Conservation (phyloP, 192 early-diverging fungal species). For the Glomus cerebriforme region DNA sequence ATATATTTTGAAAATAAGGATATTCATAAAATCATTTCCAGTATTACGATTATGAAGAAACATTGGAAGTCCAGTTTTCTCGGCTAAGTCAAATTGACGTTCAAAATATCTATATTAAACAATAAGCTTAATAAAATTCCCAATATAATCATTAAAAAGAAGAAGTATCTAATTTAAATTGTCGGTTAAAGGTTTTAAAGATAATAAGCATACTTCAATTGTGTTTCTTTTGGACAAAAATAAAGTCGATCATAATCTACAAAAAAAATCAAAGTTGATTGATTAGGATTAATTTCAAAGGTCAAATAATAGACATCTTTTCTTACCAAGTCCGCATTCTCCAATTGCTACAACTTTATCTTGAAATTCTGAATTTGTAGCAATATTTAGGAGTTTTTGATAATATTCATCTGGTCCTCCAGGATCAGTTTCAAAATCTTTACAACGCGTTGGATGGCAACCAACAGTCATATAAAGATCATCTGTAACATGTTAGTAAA, state of each 20-base stretch:
- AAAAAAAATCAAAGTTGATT: not conserved
- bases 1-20: conserved; percentile 37
- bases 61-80: conserved; percentile 78
- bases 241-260: conserved; percentile 90
- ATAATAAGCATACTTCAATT: conserved; percentile 50
- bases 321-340: conserved; percentile 81
- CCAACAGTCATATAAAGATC: conserved; percentile 76
- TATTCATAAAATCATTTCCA: conserved; percentile 69
- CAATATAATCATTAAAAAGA: no score
- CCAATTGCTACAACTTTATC: conserved; percentile 86
- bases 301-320: not conserved
- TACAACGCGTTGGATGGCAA: conserved; percentile 82
- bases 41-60: conserved; percentile 93
- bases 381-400: conserved; percentile 48
- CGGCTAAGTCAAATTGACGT: conserved; percentile 78
- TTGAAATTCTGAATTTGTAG: conserved; percentile 39
- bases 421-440: conserved; percentile 62
- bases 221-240: conserved; percentile 76
- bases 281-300: not conserved
- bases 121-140: not conserved
- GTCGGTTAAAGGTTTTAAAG: not conserved
- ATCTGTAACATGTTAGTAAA: conserved; percentile 27
- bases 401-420: conserved; percentile 69
- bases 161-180: no score
- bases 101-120: conserved; percentile 61